A percentile compares a stretch with the other conserved stretches of the same genome.
Conservation (phyloP, 805 yeast genomes). For the Saturnispora halmiae region DNA sequence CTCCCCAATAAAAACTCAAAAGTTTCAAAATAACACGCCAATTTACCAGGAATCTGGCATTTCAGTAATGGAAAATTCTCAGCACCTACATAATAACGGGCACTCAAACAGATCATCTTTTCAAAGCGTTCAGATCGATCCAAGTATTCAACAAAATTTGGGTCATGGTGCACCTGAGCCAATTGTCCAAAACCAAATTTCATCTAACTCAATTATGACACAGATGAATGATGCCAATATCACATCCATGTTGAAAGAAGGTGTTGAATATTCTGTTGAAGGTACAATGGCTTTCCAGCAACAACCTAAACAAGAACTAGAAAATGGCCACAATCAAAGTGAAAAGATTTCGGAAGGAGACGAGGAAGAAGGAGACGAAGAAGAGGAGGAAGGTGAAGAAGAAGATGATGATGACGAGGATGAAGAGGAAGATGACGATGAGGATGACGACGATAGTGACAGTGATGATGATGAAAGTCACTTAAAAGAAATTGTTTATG, state of each 20-base stretch:
- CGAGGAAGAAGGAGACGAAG: neutral
- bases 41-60: neutral
- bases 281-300: no score
- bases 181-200: neutral
- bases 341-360: no score
- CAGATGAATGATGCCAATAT: neutral
- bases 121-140: neutral
- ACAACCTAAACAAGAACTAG: no score
- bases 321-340: no score
- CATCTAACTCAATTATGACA: neutral
- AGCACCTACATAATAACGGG: neutral
- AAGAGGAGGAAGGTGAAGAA: neutral
- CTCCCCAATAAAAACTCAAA: neutral
- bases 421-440: constrained; percentile 5
- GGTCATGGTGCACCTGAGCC: neutral
- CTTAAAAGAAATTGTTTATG: constrained; percentile 14
- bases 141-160: neutral
- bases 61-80: neutral
- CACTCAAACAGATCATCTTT: neutral
- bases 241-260: neutral
- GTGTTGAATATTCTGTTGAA: neutral
- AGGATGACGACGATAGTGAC: constrained; percentile 5
- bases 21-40: neutral
- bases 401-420: neutral
- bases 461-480: constrained; percentile 11